These are phyloP conservation scores for Solanum paucissectum DNA, from an alignment of 257 asterid species.

Conservation along the genomic window DNA sequence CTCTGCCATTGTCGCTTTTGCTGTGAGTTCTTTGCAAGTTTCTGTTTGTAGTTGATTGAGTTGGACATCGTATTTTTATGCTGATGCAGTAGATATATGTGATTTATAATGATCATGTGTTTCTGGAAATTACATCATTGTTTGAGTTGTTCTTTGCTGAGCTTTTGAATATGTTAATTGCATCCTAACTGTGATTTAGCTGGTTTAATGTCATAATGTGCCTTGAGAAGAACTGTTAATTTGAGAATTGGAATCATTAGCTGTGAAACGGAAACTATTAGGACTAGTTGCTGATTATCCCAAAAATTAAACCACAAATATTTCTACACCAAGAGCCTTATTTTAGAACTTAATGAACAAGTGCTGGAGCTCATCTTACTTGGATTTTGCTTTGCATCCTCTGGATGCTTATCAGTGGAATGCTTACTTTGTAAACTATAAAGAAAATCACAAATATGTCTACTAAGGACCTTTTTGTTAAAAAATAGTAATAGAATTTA, in stretches of 20 bases:
- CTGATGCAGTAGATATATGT: neutral
- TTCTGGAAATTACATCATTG: neutral
- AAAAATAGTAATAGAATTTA: neutral
- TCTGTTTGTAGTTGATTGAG: neutral
- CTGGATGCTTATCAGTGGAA: neutral
- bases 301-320: neutral
- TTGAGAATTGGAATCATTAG: neutral
- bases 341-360: neutral
- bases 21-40: slow-evolving; percentile 51
- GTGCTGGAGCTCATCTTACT: neutral
- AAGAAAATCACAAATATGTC: neutral
- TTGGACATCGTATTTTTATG: neutral
- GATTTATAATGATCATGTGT: neutral
- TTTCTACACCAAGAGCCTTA: neutral
- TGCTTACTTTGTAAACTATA: neutral
- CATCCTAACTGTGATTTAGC: neutral
- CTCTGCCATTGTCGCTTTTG: slow-evolving; percentile 69
- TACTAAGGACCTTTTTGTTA: neutral
- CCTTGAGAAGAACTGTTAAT: neutral
- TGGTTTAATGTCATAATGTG: neutral
- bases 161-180: neutral
- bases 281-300: neutral
- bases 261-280: neutral
- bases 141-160: neutral
- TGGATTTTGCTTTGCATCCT: neutral